Base-by-base conservation (phyloP, 176 grass and related monocot species). In the Saccharum officinarum region DNA sequence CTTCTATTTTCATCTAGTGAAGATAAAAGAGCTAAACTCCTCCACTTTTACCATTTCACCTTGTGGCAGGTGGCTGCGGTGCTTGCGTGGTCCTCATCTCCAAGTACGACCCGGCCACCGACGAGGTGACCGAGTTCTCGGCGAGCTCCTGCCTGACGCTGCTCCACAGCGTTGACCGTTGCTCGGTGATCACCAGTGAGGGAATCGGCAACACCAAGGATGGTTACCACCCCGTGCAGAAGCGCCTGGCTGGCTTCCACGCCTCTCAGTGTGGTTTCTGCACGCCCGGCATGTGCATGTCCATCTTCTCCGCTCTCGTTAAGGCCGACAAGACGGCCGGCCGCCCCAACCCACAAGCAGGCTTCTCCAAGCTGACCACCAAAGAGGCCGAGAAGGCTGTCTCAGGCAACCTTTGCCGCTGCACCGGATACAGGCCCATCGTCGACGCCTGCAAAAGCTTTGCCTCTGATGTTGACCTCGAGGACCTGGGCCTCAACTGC, bases 201-300 rank as follows among this genome's bases (percentile, higher is more conserved):
- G 95, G 92, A 52, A 83, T 97, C 61, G 92, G 95, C 81, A 97
- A 92, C 86, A 80, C 47, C 39, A 85, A 68, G 69, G 84, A 92
- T 79, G 92, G 90, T n/a, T 97, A 88, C 82, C 95, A 97, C 66
- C 41, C 95, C 3, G 93, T 94, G 69, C 95, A 97, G 57, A 68
- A 84, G 60, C 85, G 95, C 10, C 76, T 97, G 25, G 33, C 90
- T 3, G 92, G 92, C 7, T 97, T 97, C 71, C 95, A 97, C 25
- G 95, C 95, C 23, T 97, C 95, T n/a, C 95, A 97, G 78, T 97
- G 95, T 52, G 95, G 92, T 15, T 97, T 94, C 80, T 97, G 95
- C 86, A 97, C 92, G 7, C 95, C 95, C 3, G 90, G 92, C 67
- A 94, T 97, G 92, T 97, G 90, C 26, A 91, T 97, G 81, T 97